Percentiles rank a stretch among this genome's conserved stretches.
Conservation (phyloP, 208 protist species). For the Angomonas ambiguus region DNA sequence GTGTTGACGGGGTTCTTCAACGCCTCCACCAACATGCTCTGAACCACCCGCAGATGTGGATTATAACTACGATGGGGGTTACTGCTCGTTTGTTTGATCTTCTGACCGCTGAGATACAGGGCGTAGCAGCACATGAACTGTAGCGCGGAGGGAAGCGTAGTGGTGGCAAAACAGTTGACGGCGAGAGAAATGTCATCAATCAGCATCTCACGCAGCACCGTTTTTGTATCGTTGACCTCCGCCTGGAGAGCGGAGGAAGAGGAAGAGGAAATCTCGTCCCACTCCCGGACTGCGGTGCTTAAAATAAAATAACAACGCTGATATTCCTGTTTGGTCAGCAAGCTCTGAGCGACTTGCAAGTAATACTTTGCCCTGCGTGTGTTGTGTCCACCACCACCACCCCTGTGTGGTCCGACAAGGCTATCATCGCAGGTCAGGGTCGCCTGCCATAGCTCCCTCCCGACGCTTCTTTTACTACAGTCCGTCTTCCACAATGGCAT, state of each 20-base stretch:
- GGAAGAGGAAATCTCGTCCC: not conserved
- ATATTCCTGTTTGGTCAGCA: constrained; percentile 63
- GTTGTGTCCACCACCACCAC: not conserved
- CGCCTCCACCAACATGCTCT: constrained; percentile 51
- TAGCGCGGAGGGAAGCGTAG: constrained; percentile 31
- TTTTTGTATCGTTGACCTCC: not conserved
- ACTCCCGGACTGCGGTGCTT: constrained; percentile 36
- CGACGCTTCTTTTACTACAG: not conserved
- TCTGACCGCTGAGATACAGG: constrained; percentile 74
- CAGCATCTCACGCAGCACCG: not conserved
- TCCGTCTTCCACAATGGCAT: not conserved
- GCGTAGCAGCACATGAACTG: constrained; percentile 78
- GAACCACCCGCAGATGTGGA: constrained; percentile 64
- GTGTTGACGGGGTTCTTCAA: constrained; percentile 34
- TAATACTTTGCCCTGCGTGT: constrained; percentile 24
- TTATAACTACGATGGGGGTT: constrained; percentile 45
- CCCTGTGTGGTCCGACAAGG: not conserved
- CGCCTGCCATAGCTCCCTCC: not conserved
- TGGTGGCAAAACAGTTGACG: constrained; percentile 21
- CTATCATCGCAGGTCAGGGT: not conserved
- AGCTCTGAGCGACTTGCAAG: constrained; percentile 46
- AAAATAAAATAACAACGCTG: constrained; percentile 70
- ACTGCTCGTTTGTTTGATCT: constrained; percentile 30
- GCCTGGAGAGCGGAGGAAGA: not conserved
- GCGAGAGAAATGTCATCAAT: constrained; percentile 1